Percentiles rank a stretch among this genome's conserved stretches.
Evolutionary conservation across 257 asterid species (phyloP).

Genomic region (Galeopsis tetrahit): DNA sequence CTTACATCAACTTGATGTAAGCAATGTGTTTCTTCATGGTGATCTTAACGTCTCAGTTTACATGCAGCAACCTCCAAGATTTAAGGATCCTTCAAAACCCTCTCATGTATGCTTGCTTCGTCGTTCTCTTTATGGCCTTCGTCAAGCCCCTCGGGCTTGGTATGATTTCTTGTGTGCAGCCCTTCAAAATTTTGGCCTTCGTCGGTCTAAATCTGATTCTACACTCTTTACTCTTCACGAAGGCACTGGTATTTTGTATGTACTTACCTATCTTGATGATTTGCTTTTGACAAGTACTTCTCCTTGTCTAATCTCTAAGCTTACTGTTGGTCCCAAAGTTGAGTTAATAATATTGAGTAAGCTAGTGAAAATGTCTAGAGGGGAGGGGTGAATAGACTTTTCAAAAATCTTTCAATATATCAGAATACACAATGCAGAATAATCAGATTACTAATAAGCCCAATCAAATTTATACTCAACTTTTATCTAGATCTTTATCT

Average conservation of each 20-base stretch:
- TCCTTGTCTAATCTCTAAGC: too few relatives aligned
- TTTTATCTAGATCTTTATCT: too few relatives aligned
- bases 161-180: not conserved
- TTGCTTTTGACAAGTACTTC: not conserved
- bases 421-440: too few relatives aligned
- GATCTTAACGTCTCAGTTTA: not conserved
- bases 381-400: too few relatives aligned
- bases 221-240: too few relatives aligned
- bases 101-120: not conserved
- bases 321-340: too few relatives aligned
- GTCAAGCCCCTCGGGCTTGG: constrained; percentile 3
- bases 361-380: too few relatives aligned
- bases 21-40: not conserved
- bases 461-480: too few relatives aligned
- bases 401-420: too few relatives aligned
- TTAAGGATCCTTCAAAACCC: not conserved
- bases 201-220: not conserved
- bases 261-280: not conserved
- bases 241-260: not conserved
- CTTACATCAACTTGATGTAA: not conserved
- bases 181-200: not conserved
- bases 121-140: not conserved
- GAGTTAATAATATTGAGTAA: too few relatives aligned
- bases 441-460: too few relatives aligned
- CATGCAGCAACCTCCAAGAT: not conserved